Evolutionary conservation across 371 early-diverging fungal genomes (phyloP), one percentile per base, ranked within the genome.

Genomic region (Chytridium lagenaria): DNA sequence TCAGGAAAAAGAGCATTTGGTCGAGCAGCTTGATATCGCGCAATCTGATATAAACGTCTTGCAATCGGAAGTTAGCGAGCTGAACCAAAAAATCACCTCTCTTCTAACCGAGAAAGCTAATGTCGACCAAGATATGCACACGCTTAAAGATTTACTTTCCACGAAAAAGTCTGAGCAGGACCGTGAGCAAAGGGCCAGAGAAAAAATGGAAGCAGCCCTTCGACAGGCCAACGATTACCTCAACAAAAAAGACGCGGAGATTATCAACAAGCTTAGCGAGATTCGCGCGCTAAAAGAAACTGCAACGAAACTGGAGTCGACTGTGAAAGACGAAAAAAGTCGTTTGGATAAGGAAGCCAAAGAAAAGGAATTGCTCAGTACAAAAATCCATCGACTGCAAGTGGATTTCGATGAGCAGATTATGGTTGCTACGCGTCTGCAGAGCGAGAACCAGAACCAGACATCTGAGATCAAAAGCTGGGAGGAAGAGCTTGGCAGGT

Each of bases 151-250:
- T 23, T 76, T 79, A 0, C 76, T 80, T 10, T 71, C 82, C 12
- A 70, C 73, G 30, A 86, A 86, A 51, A 87, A 87, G 74, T 50
- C 77, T 26, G 86, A 87, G 67, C 75, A 84, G 28, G 87, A 87
- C 69, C 51, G 77, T 28, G 85, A 84, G 61, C 59, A 67, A 33
- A 73, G 81, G 12, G 70, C 68, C 23, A 83, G 83, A 16, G 86
- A 84, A 19, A 78, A 78, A 38, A 69, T 86, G n/a, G 87, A 87
- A 51, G 52, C 52, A 2, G 77, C 73, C 16, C 69, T 87, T 38
- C 67, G 76, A 50, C 70, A 74, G 12, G 38, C 75, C 15, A 65
- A 74, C n/a, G 83, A 71, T 1, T 44, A 59, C 0, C 38, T 78
- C 16, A 40, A 61, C 5, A 79, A 71, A 22, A 80, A 80, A 36